These are phyloP conservation scores for Davidsoniella virescens DNA, from an alignment of 2,329 filamentous ascomycete genomes.

Conservation along the genomic window DNA sequence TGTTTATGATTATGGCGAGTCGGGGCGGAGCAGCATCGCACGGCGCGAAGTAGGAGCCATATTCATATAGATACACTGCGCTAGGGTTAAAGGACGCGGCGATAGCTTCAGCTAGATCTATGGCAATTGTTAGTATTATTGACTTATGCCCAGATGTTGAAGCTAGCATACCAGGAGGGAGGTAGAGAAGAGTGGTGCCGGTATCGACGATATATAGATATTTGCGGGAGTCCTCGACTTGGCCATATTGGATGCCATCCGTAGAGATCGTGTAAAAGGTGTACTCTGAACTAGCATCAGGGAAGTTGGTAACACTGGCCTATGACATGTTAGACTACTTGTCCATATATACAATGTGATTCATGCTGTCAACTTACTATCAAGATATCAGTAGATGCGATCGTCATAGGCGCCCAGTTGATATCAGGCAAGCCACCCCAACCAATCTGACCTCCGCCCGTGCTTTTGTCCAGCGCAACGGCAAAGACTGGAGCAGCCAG, in stretches of 20 bases:
- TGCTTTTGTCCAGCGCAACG: slow-evolving; percentile 31
- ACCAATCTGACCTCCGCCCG: slow-evolving; percentile 28
- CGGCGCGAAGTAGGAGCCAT: slow-evolving; percentile 31
- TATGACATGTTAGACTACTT: slow-evolving; percentile 16
- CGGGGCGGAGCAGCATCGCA: slow-evolving; percentile 31
- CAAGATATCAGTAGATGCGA: slow-evolving; percentile 26
- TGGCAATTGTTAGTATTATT: slow-evolving; percentile 1
- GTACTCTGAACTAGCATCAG: slow-evolving; percentile 19
- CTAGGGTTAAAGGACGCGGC: slow-evolving; percentile 30
- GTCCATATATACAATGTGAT: neutral
- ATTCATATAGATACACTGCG: slow-evolving; percentile 30
- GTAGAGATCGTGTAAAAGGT: slow-evolving; percentile 38
- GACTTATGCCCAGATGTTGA: neutral
- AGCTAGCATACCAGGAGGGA: slow-evolving; percentile 28
- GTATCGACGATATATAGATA: slow-evolving; percentile 36
- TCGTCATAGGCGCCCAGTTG: slow-evolving; percentile 18
- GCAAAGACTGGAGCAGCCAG: slow-evolving; percentile 30
- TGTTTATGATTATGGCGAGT: slow-evolving; percentile 29
- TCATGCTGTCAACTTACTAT: slow-evolving; percentile 22
- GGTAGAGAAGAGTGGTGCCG: slow-evolving; percentile 33
- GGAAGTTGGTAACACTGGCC: slow-evolving; percentile 26
- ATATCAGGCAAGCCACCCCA: slow-evolving; percentile 31
- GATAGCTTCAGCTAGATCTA: slow-evolving; percentile 32
- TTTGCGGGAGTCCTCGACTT: slow-evolving; percentile 25
- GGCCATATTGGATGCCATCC: slow-evolving; percentile 30